These are phyloP conservation scores for Helianthus tuberosus DNA, from an alignment of 129 eudicot species.

Conservation along the genomic window DNA sequence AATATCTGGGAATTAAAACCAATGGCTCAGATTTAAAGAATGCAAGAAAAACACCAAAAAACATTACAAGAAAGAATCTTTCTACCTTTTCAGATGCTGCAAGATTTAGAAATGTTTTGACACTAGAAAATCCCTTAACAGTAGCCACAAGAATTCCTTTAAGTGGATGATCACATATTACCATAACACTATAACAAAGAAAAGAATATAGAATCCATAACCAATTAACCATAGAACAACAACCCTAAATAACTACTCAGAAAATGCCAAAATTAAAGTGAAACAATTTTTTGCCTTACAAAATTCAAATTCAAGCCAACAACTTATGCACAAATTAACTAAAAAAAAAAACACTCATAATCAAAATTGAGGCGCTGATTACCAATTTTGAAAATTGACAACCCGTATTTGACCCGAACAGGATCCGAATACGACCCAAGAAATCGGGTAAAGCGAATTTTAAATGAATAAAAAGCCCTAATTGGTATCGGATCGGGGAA, in stretches of 20 bases:
- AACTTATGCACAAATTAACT: not conserved
- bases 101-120: not conserved
- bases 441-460: conserved; percentile 26
- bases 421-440: conserved; percentile 25
- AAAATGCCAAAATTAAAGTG: not conserved
- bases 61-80: not conserved
- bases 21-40: not conserved
- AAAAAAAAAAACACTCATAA: too few species aligned
- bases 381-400: not conserved
- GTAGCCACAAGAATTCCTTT: too few species aligned
- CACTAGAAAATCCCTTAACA: too few species aligned
- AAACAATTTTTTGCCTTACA: not conserved
- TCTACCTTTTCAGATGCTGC: not conserved
- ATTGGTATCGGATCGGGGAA: conserved; percentile 29
- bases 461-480: conserved; percentile 14
- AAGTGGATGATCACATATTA: too few species aligned
- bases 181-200: too few species aligned
- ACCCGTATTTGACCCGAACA: conserved; percentile 30
- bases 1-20: too few species aligned
- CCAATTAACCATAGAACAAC: not conserved
- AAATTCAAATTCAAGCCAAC: conserved; percentile 8
- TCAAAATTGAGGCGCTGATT: too few species aligned
- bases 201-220: not conserved
- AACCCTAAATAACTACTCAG: not conserved
- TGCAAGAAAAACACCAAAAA: not conserved